Base-by-base conservation (phyloP, 2,329 filamentous ascomycete species). In the Laburnicola sp. region DNA sequence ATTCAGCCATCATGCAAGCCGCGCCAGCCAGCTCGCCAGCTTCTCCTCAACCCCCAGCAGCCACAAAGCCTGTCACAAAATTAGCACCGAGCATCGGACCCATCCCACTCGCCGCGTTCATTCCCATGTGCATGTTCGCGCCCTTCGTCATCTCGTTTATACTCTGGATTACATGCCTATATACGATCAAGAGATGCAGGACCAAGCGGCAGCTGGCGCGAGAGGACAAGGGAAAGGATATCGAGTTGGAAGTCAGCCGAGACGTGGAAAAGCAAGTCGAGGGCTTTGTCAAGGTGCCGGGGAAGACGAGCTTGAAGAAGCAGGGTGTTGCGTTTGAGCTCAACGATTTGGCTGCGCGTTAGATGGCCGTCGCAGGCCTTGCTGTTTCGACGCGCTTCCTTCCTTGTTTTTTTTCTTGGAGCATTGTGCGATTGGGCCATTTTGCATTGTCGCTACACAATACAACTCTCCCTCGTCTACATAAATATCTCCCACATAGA, bases 41-140 rank as follows among this genome's bases (percentile, higher is more conserved):
- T 16, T 16, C 16, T 16, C 40, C 9, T 30, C 39, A 3, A 31
- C 9, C 57, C 55, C 62, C 62, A 66, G 62, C 11, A 58, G 25
- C 31, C 54, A 54, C 26, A 34, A n/a, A 31, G 23, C 6, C 10
- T 16, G 11, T 28, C 3, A 26, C 44, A n/a, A 32, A 48, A n/a
- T 23, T 23, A 6, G 5, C 25, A 11, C 45, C 45, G 2, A 16
- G 21, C 21, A 22, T 55, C 11, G 48, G 53, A 28, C 42, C 36
- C 1, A 55, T 55, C 9, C 48, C 45, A 3, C 41, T 55, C 5
- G 23, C 53, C 2, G 49, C 49, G 1, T 52, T 55, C 30, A 55
- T 55, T 30, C 28, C 38, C 8, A 35, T 55, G 9, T 45, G 39
- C 27, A 31, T 51, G 11, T 55, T 55, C 31, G 45, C 27, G 9